A percentile compares a stretch with the other conserved stretches of the same genome.
These are phyloP conservation scores for Pneumocystis carinii DNA, from an alignment of 1,139 yeast species.

Conservation along the genomic window DNA sequence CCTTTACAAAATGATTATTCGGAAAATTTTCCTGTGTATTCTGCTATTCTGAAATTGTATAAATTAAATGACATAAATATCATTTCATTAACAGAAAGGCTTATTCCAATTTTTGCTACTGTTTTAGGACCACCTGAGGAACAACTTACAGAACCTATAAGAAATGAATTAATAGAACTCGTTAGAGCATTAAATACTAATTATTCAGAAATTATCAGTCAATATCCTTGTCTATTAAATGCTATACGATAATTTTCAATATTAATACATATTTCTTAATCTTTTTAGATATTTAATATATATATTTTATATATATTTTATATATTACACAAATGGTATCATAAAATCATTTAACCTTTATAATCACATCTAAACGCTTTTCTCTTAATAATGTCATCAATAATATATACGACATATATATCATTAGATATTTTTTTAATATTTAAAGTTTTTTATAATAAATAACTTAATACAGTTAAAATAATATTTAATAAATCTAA, in stretches of 20 bases:
- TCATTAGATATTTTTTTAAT: not conserved
- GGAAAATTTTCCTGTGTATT: conserved; percentile 83
- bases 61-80: conserved; percentile 46
- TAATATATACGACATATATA: too few relatives aligned
- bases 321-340: too few relatives aligned
- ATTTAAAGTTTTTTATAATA: not conserved
- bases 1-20: conserved; percentile 83
- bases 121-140: conserved; percentile 35
- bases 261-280: not conserved
- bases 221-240: conserved; percentile 31
- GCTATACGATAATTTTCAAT: conserved; percentile 25
- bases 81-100: conserved; percentile 42
- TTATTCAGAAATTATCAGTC: not conserved
- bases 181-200: not conserved
- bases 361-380: too few relatives aligned
- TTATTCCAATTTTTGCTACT: conserved; percentile 52
- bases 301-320: not conserved
- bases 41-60: conserved; percentile 58
- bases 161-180: not conserved
- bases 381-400: too few relatives aligned
- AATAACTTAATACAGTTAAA: not conserved
- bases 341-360: too few relatives aligned
- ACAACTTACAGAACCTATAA: conserved; percentile 2
- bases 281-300: not conserved
- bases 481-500: not conserved